phyloP scores from a whole-genome alignment of 192 early-diverging fungal genomes.

The Martensiomyces pterosporus region DNA sequence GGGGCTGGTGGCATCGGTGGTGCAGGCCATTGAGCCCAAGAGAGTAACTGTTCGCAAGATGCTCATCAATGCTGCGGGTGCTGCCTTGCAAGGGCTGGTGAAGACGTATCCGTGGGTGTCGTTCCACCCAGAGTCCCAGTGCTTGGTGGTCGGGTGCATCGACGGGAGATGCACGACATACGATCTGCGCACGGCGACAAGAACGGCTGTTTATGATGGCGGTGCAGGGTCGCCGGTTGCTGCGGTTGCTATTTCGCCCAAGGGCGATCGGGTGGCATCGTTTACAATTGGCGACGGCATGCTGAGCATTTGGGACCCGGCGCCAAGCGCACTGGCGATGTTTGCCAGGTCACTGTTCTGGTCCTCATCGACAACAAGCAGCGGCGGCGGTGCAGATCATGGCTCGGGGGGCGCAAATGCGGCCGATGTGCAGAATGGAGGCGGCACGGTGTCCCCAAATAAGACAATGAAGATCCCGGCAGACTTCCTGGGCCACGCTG shows the following conservation, averaged over 20 bases:
- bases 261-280: conserved; percentile 43
- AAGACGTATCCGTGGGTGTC: conserved; percentile 38
- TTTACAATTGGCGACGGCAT: conserved; percentile 32
- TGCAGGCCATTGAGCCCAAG: conserved; percentile 40
- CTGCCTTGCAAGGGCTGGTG: conserved; percentile 40
- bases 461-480: conserved; percentile 43
- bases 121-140: conserved; percentile 39
- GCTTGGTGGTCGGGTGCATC: conserved; percentile 31
- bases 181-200: conserved; percentile 42
- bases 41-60: conserved; percentile 25
- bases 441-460: conserved; percentile 26
- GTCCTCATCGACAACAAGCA: conserved; percentile 9
- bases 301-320: conserved; percentile 46
- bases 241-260: conserved; percentile 45
- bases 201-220: conserved; percentile 31
- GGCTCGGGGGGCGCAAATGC: no score
- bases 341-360: conserved; percentile 44
- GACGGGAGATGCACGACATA: conserved; percentile 39
- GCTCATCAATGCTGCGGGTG: conserved; percentile 43
- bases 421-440: background rate
- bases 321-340: conserved; percentile 46
- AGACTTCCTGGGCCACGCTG: conserved; percentile 24
- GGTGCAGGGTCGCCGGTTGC: conserved; percentile 21
- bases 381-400: conserved; percentile 2
- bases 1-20: conserved; percentile 26